These are phyloP conservation scores for Crataegus laevigata DNA, from an alignment of 306 rosid genomes.

Conservation along the genomic window DNA sequence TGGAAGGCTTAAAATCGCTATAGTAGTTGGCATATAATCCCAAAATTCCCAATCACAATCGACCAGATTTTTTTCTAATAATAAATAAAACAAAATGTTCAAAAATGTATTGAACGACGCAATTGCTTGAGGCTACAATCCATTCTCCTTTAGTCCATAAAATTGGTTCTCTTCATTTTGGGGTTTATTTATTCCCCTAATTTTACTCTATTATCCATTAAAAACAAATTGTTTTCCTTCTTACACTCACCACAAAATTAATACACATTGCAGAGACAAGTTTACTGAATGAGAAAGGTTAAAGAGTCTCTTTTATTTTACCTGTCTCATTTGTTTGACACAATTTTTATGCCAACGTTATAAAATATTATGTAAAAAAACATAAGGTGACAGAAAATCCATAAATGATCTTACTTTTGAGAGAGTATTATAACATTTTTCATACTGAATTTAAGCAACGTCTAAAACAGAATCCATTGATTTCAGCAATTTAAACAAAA, in stretches of 20 bases:
- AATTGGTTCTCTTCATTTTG: neutral
- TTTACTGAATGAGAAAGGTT: too few species aligned
- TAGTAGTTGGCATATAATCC: neutral
- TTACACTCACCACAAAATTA: too few species aligned
- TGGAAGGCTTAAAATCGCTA: neutral
- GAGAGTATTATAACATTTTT: too few species aligned
- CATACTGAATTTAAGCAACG: too few species aligned
- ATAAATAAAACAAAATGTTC: neutral
- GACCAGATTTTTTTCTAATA: neutral
- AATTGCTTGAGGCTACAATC: neutral
- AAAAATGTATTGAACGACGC: neutral
- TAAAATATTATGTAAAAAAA: too few species aligned
- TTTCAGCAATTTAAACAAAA: too few species aligned
- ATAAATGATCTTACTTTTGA: rapidly evolving
- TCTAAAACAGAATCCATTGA: too few species aligned
- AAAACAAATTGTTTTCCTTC: too few species aligned
- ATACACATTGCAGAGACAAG: too few species aligned
- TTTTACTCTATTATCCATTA: neutral
- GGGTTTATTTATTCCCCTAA: neutral
- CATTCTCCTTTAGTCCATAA: neutral
- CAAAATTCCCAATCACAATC: neutral
- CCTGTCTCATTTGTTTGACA: too few species aligned
- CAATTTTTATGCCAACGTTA: too few species aligned
- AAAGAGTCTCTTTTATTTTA: too few species aligned
- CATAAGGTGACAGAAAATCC: rapidly evolving